Percentiles rank a stretch among this genome's conserved stretches.
Evolutionary conservation across 495 filamentous ascomycete genomes (phyloP).

Genomic region (Trichoderma reesei): DNA sequence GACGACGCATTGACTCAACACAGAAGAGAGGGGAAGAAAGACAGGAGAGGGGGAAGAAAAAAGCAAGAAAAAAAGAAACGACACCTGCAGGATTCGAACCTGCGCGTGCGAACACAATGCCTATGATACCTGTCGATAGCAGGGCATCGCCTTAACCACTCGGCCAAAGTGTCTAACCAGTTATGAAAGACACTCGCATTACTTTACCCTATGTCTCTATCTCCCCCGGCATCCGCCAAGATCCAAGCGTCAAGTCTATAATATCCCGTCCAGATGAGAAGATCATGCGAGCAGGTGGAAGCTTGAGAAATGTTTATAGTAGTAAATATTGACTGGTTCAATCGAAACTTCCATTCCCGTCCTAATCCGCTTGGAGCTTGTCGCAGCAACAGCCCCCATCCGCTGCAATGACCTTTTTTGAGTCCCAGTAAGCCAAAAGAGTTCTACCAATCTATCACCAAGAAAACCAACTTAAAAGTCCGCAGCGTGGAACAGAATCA

Average conservation of each 20-base stretch:
- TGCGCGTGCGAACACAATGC: conserved; percentile 9
- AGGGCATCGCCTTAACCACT: conserved; percentile 9
- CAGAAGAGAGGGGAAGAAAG: neutral
- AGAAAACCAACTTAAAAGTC: neutral
- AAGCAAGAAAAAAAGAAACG: neutral
- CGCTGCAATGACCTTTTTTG: conserved; percentile 2
- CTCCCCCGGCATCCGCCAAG: neutral
- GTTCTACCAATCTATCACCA: conserved; percentile 6
- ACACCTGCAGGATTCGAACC: conserved; percentile 9
- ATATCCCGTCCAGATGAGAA: neutral
- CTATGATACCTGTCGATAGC: conserved; percentile 5
- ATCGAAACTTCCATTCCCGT: neutral
- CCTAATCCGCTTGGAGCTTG: neutral
- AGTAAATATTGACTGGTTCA: neutral
- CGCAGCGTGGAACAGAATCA: neutral
- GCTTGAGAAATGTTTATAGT: neutral
- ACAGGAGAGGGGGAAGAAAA: neutral
- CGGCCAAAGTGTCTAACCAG: conserved; percentile 6
- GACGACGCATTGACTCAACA: neutral
- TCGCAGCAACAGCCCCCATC: neutral
- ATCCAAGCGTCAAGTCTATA: neutral
- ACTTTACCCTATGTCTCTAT: neutral
- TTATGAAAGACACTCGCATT: neutral
- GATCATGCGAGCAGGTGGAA: neutral
- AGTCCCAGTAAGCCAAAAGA: neutral